These are phyloP conservation scores for Tetratostichococcus sp. DNA, from an alignment of 139 green algal genomes.

Conservation along the genomic window DNA sequence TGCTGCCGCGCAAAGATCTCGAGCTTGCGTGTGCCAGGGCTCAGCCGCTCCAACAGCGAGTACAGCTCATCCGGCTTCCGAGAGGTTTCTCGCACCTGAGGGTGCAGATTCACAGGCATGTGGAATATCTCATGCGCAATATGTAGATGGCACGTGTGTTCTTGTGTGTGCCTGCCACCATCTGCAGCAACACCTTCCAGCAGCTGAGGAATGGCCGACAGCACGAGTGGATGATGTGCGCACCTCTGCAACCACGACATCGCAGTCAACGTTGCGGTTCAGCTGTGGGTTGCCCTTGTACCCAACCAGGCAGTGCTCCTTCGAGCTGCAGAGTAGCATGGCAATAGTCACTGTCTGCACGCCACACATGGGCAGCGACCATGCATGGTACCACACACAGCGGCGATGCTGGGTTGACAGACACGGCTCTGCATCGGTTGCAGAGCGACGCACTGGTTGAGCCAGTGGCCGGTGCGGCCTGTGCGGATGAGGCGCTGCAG, in stretches of 20 bases:
- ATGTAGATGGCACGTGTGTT: too few relatives aligned
- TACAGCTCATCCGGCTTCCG: conserved; percentile 90
- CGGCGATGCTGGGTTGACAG: too few relatives aligned
- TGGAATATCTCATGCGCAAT: too few relatives aligned
- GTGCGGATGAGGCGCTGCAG: conserved; percentile 77
- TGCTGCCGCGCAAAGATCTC: conserved; percentile 71
- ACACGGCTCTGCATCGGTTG: too few relatives aligned
- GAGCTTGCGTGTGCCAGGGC: conserved; percentile 65
- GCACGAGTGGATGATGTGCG: too few relatives aligned
- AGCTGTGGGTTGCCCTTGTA: conserved; percentile 68
- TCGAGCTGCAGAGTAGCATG: conserved; percentile 32
- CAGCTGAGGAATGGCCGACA: too few relatives aligned
- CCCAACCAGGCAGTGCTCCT: conserved; percentile 86
- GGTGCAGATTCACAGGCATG: too few relatives aligned
- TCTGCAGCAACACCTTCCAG: too few relatives aligned
- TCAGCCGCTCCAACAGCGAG: conserved; percentile 71
- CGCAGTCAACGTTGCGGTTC: conserved; percentile 68
- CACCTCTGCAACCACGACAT: conserved; percentile 76
- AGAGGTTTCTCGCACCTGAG: conserved; percentile 60
- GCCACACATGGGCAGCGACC: too few relatives aligned
- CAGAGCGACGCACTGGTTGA: conserved; percentile 56
- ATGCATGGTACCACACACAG: too few relatives aligned
- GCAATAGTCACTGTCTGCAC: too few relatives aligned
- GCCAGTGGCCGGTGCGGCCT: conserved; percentile 72
- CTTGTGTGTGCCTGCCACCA: too few relatives aligned